Evolutionary conservation across 2,329 filamentous ascomycete species (phyloP).

Genomic region (Colletotrichum paranaense): DNA sequence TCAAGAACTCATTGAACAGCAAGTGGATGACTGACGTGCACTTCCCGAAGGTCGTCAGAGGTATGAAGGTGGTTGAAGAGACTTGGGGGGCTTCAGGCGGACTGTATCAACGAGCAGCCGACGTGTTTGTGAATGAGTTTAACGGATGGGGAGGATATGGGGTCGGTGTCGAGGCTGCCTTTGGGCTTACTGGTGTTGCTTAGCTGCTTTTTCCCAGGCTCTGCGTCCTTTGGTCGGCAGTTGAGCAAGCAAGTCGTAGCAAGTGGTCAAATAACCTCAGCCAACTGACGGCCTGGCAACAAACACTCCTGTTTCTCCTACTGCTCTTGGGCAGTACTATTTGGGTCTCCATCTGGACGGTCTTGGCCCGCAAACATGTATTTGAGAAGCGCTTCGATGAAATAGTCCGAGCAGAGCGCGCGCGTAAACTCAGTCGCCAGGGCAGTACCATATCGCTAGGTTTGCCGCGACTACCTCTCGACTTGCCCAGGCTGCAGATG

Average conservation of each 20-base stretch:
- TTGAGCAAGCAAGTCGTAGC: background rate
- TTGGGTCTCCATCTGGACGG: conserved; percentile 73
- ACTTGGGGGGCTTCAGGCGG: background rate
- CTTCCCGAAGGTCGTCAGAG: background rate
- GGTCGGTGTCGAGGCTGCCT: background rate
- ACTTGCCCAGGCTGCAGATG: conserved; percentile 39
- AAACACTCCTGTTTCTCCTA: conserved; percentile 71
- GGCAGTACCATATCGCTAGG: conserved; percentile 42
- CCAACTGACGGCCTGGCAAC: conserved; percentile 74
- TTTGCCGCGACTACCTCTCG: conserved; percentile 11
- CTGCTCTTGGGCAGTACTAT: conserved; percentile 75
- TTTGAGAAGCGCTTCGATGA: conserved; percentile 71
- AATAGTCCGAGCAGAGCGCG: conserved; percentile 57
- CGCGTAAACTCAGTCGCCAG: conserved; percentile 42
- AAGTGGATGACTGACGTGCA: background rate
- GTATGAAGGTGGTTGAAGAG: background rate
- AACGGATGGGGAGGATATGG: background rate
- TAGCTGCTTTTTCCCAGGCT: background rate
- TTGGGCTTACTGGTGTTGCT: background rate
- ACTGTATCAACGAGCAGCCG: background rate
- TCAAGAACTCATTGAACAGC: background rate
- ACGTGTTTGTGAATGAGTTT: background rate
- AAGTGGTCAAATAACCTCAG: conserved; percentile 52
- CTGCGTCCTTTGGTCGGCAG: background rate
- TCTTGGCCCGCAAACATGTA: conserved; percentile 68